Conservation (phyloP, 176 grass and related monocot species). For the Aegilops bicornis region DNA sequence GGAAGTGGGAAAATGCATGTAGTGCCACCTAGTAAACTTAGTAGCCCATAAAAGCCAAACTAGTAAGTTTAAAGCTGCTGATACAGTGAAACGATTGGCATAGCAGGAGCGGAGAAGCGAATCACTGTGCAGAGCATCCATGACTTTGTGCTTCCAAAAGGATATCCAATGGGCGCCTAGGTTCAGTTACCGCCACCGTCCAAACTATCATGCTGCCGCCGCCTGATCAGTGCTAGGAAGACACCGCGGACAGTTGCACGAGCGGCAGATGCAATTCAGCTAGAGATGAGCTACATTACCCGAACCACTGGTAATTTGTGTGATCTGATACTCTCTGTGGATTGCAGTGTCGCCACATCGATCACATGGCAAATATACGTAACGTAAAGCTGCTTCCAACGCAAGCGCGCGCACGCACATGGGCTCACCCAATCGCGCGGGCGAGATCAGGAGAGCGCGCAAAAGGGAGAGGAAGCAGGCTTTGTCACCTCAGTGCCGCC, state of each 20-base stretch:
- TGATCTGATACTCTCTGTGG: neutral
- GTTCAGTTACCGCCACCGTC: neutral
- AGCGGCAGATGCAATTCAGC: neutral
- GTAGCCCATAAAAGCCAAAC: conserved; percentile 30
- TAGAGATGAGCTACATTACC: conserved; percentile 41
- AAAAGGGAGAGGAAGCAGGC: neutral
- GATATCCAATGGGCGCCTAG: neutral
- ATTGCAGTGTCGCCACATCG: neutral
- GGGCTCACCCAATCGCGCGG: neutral
- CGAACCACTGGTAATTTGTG: neutral
- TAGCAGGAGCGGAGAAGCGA: neutral
- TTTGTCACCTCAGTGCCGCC: conserved; percentile 54
- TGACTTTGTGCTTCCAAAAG: neutral
- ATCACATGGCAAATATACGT: conserved; percentile 1
- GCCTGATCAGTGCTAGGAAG: neutral
- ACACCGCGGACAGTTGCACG: neutral
- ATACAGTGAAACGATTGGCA: neutral
- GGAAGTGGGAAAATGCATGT: conserved; percentile 20
- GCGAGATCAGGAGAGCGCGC: conserved; percentile 27
- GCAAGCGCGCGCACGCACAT: neutral
- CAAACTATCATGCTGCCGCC: neutral
- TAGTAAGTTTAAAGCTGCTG: conserved; percentile 15
- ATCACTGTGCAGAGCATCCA: neutral
- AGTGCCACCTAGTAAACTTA: conserved; percentile 8
- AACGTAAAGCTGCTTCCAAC: neutral